Evolutionary conservation across 73 alveolate genomes (phyloP).

Genomic region (Blepharisma japonicum): DNA sequence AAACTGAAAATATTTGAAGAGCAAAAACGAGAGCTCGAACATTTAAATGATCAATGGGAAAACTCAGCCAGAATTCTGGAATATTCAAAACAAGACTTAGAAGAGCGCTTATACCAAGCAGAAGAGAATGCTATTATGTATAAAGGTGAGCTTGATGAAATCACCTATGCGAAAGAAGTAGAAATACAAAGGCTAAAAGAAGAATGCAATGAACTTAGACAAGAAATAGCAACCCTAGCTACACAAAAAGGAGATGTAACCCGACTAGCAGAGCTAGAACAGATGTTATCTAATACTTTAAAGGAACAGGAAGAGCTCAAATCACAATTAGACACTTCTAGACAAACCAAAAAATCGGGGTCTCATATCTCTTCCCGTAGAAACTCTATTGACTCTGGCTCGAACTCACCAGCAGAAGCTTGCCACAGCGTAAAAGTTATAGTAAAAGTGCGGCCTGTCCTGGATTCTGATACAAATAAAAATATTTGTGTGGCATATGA

Average conservation of each 20-base stretch:
- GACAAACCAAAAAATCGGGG: too few relatives aligned
- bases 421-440: too few relatives aligned
- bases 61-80: conserved; percentile 25
- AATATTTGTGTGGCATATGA: neutral
- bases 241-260: too few relatives aligned
- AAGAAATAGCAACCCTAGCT: neutral
- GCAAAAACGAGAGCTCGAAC: conserved; percentile 26
- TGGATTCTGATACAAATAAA: neutral
- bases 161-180: conserved; percentile 18
- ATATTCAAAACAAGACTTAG: conserved; percentile 18
- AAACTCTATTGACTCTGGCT: too few relatives aligned
- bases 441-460: conserved; percentile 13
- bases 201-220: conserved; percentile 22
- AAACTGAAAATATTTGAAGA: neutral
- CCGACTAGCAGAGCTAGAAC: too few relatives aligned
- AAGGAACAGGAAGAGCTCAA: too few relatives aligned
- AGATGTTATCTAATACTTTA: too few relatives aligned
- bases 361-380: too few relatives aligned
- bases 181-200: conserved; percentile 30
- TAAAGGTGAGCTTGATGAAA: conserved; percentile 30
- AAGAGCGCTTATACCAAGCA: conserved; percentile 10
- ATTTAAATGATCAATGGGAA: conserved; percentile 33
- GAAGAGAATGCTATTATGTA: conserved; percentile 31
- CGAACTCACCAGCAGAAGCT: too few relatives aligned
- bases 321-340: too few relatives aligned